Evolutionary conservation across 495 filamentous ascomycete genomes (phyloP).

Genomic region (Clohesyomyces aquaticus): DNA sequence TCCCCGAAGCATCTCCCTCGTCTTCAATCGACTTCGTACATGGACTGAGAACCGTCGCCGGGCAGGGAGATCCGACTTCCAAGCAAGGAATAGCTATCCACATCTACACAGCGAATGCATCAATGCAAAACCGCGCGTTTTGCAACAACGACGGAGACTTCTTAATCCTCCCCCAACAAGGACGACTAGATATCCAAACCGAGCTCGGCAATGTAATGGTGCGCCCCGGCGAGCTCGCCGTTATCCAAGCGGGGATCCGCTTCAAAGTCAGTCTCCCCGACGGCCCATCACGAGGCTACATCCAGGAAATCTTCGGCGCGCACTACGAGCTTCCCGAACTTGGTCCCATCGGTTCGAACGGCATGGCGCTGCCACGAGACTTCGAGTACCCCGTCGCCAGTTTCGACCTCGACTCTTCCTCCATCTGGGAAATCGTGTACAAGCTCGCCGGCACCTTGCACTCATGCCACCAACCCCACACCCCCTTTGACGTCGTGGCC

Average conservation of each 20-base stretch:
- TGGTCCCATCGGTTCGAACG: conserved; percentile 83
- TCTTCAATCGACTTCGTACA: conserved; percentile 19
- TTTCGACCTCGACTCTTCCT: conserved; percentile 55
- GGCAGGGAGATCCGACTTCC: conserved; percentile 24
- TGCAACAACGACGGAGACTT: conserved; percentile 40
- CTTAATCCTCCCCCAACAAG: conserved; percentile 37
- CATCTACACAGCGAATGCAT: conserved; percentile 18
- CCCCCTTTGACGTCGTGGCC: conserved; percentile 10
- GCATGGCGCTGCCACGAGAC: conserved; percentile 82
- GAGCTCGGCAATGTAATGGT: conserved; percentile 37
- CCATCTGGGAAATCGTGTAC: conserved; percentile 8
- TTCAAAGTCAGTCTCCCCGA: conserved; percentile 30
- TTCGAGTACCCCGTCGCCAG: conserved; percentile 80
- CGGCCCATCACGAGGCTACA: conserved; percentile 32
- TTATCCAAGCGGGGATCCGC: conserved; percentile 38
- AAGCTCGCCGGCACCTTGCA: conserved; percentile 12
- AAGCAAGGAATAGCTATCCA: conserved; percentile 26
- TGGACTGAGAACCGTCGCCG: conserved; percentile 20
- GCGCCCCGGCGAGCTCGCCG: conserved; percentile 34
- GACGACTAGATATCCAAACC: conserved; percentile 36
- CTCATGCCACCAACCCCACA: conserved; percentile 4
- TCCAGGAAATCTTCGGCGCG: conserved; percentile 35
- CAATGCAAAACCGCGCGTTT: conserved; percentile 33
- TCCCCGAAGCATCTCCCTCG: conserved; percentile 1
- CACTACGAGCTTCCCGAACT: conserved; percentile 47